phyloP scores from a whole-genome alignment of 75 land plant species.

The Sequoia sempervirens region DNA sequence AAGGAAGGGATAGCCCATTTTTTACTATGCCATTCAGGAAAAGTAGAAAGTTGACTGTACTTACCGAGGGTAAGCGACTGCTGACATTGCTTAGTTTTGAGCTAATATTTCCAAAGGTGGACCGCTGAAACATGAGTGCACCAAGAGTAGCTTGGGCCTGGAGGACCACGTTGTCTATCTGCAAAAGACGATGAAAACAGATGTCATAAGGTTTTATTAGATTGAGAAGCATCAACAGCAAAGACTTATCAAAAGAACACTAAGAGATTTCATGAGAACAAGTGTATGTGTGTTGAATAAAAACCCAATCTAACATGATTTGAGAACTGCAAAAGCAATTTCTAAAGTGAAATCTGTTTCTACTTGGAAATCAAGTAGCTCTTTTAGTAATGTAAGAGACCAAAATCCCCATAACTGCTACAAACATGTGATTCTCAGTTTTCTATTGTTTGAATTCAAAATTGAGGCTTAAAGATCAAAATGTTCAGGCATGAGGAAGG shows the following conservation, averaged over 20 bases:
- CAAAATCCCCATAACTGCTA: background rate
- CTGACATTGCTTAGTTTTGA: constrained; percentile 71
- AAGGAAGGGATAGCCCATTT: background rate
- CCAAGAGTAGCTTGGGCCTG: constrained; percentile 96
- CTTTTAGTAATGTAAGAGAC: background rate
- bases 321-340: background rate
- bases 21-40: background rate
- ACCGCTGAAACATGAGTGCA: constrained; percentile 74
- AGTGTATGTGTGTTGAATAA: background rate
- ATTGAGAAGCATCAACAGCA: background rate
- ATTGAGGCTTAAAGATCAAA: background rate
- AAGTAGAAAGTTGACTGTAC: constrained; percentile 6
- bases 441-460: background rate
- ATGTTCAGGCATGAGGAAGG: background rate
- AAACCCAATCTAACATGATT: background rate
- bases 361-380: background rate
- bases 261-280: background rate
- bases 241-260: background rate
- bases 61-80: constrained; percentile 77
- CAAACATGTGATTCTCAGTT: background rate
- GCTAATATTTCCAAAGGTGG: constrained; percentile 75
- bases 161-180: constrained; percentile 81
- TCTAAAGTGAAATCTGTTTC: background rate
- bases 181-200: constrained; percentile 4
- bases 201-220: background rate